Conservation (phyloP, 1,139 yeast genomes). For the Ashbya aceris region DNA sequence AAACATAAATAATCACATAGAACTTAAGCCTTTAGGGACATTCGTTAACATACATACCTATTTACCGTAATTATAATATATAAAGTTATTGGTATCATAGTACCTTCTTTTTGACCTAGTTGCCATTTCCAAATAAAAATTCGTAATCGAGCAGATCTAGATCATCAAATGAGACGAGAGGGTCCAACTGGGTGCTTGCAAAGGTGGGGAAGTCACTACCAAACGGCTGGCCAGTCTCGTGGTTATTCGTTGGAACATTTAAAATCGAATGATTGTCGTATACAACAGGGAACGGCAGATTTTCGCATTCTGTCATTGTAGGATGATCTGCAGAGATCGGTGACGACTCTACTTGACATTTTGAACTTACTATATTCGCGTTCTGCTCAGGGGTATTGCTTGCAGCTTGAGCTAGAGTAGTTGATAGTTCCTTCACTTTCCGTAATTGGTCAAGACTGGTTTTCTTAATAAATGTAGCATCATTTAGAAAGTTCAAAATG, state of each 20-base stretch:
- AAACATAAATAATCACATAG: no score
- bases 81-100: no score
- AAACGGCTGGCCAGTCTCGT: neutral
- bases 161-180: constrained; percentile 4
- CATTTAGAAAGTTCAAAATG: constrained; percentile 6
- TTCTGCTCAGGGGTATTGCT: neutral
- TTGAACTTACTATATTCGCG: neutral
- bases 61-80: no score
- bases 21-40: no score
- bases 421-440: neutral
- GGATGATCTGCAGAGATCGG: neutral
- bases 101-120: neutral
- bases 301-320: neutral
- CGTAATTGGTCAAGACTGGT: neutral
- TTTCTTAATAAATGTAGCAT: constrained; percentile 4
- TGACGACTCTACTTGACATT: neutral
- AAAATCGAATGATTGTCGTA: neutral
- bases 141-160: constrained; percentile 25
- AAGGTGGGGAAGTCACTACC: constrained; percentile 1
- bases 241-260: neutral
- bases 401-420: neutral
- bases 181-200: neutral
- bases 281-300: constrained; percentile 1
- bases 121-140: constrained; percentile 20
- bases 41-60: no score